These are phyloP conservation scores for Colletotrichum theobromicola DNA, from an alignment of 2,329 filamentous ascomycete genomes.

Conservation along the genomic window DNA sequence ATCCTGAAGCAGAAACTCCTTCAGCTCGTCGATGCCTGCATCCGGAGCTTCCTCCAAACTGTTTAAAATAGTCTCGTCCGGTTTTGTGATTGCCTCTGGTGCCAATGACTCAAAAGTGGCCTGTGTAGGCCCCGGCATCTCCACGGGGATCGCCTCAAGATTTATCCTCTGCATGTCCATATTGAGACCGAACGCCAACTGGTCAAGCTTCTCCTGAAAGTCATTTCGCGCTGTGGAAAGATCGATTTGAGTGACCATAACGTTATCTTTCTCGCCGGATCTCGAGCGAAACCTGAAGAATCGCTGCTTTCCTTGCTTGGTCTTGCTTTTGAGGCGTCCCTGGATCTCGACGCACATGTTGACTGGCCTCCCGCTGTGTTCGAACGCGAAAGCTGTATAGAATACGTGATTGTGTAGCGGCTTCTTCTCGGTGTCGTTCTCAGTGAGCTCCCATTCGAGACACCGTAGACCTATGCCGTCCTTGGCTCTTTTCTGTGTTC, in stretches of 20 bases:
- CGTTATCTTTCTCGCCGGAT: neutral
- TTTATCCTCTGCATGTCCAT: neutral
- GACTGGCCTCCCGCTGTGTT: neutral
- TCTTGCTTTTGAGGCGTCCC: neutral
- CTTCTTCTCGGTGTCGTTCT: neutral
- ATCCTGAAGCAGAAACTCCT: rapidly evolving
- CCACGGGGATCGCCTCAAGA: neutral
- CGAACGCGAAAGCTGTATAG: neutral
- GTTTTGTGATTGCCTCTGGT: rapidly evolving
- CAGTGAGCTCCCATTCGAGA: neutral
- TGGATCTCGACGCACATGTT: neutral
- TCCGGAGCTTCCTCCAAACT: rapidly evolving
- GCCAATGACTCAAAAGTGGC: rapidly evolving
- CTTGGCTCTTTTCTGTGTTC: neutral
- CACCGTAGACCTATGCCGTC: neutral
- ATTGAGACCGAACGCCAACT: neutral
- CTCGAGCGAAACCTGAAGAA: neutral
- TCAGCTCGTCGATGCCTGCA: neutral
- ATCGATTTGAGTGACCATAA: neutral
- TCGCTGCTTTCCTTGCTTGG: neutral
- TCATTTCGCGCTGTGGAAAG: neutral
- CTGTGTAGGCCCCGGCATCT: neutral
- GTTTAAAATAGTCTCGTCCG: neutral
- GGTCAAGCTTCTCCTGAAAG: neutral
- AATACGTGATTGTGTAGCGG: neutral